Evolutionary conservation across 805 yeast species (phyloP).

Genomic region (Blastobotrys peoriensis): DNA sequence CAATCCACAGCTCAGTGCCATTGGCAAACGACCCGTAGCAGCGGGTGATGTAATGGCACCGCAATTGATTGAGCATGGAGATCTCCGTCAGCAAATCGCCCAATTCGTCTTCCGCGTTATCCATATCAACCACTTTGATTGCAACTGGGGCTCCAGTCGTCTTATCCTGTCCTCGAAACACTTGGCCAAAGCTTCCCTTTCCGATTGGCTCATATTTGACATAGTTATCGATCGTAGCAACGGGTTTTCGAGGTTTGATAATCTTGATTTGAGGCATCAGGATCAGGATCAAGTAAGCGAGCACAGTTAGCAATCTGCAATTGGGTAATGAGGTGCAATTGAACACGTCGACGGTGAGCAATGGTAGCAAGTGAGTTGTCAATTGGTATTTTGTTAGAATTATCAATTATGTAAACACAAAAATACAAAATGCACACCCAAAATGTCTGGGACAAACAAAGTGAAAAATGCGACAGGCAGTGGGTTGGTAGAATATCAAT

Average conservation of each 20-base stretch:
- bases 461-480: too few species aligned
- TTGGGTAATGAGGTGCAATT: too few species aligned
- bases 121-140: slow-evolving; percentile 78
- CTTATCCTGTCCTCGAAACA: slow-evolving; percentile 25
- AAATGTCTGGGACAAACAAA: too few species aligned
- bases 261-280: neutral
- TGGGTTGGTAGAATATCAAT: too few species aligned
- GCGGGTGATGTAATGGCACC: slow-evolving; percentile 57
- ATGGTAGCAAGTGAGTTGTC: too few species aligned
- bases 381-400: too few species aligned
- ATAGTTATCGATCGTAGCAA: slow-evolving; percentile 2
- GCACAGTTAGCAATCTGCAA: too few species aligned
- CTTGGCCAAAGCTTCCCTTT: slow-evolving; percentile 24
- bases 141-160: slow-evolving; percentile 53
- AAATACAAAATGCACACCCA: too few species aligned
- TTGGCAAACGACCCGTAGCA: slow-evolving; percentile 58
- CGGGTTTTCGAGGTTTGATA: neutral
- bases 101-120: slow-evolving; percentile 71
- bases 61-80: slow-evolving; percentile 59
- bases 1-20: slow-evolving; percentile 74
- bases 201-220: slow-evolving; percentile 16
- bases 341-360: too few species aligned
- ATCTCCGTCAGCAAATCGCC: slow-evolving; percentile 70
- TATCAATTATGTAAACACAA: too few species aligned
- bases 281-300: too few species aligned